Conservation (phyloP, 2,329 filamentous ascomycete genomes). For the Aschersonia sp. region DNA sequence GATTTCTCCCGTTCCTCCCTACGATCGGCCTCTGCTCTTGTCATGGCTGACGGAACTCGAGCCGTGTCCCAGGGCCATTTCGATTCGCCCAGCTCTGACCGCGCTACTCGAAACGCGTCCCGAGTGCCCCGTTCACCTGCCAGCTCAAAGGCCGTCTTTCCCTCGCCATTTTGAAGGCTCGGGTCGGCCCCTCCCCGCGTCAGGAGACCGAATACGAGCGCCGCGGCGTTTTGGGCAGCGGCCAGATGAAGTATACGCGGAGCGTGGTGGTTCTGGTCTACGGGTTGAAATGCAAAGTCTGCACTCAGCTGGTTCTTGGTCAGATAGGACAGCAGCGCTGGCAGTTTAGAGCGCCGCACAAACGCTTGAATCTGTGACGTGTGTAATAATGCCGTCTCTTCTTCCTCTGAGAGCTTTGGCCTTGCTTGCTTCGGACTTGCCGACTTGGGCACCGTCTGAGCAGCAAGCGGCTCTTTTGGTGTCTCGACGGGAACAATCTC, state of each 20-base stretch:
- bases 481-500: conserved; percentile 54
- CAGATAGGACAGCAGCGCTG: conserved; percentile 73
- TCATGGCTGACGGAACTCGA: conserved; percentile 56
- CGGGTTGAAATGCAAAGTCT: conserved; percentile 62
- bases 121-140: conserved; percentile 73
- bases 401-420: conserved; percentile 62
- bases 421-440: conserved; percentile 35
- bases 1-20: conserved; percentile 56
- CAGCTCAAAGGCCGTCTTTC: conserved; percentile 77
- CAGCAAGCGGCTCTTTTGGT: conserved; percentile 24
- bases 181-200: conserved; percentile 64
- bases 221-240: conserved; percentile 63
- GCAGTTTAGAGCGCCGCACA: conserved; percentile 78
- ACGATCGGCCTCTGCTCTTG: conserved; percentile 54
- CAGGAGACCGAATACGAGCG: conserved; percentile 65
- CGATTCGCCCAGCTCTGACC: conserved; percentile 63
- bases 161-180: conserved; percentile 52
- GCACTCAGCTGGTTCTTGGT: conserved; percentile 57
- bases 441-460: conserved; percentile 17
- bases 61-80: conserved; percentile 69
- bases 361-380: conserved; percentile 81
- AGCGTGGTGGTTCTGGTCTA: conserved; percentile 61
- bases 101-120: conserved; percentile 82
- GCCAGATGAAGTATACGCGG: conserved; percentile 77
- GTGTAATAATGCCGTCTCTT: conserved; percentile 69